Conservation (phyloP, 2,329 filamentous ascomycete genomes). For the Venturia asperata region DNA sequence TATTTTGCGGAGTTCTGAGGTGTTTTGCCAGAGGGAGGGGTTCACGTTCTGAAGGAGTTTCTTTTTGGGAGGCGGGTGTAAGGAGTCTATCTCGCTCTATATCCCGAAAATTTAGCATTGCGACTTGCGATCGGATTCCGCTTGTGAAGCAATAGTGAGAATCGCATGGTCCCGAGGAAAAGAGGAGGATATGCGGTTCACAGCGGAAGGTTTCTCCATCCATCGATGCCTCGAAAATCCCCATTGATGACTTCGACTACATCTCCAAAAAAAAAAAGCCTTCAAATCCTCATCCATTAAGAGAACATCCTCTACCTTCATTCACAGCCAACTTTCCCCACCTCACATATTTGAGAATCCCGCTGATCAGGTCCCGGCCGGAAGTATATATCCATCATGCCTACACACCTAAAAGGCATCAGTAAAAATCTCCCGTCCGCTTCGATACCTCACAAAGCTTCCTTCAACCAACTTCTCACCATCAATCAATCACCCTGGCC, state of each 20-base stretch:
- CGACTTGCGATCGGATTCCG: background rate
- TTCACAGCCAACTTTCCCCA: constrained; percentile 28
- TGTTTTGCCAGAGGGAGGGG: too few species aligned
- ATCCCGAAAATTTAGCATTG: background rate
- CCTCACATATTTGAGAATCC: constrained; percentile 31
- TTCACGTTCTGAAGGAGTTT: too few species aligned
- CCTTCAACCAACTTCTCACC: constrained; percentile 29
- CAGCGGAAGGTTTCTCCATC: too few species aligned
- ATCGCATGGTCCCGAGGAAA: too few species aligned
- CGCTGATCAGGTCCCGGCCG: constrained; percentile 33
- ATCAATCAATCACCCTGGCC: constrained; percentile 18
- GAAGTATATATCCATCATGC: constrained; percentile 39
- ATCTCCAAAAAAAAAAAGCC: too few species aligned
- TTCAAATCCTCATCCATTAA: background rate
- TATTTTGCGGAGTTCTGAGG: too few species aligned
- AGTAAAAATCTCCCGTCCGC: constrained; percentile 34
- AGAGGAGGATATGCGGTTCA: too few species aligned
- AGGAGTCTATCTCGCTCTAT: background rate
- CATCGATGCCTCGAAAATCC: too few species aligned
- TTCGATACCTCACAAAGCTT: constrained; percentile 32
- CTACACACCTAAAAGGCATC: constrained; percentile 34
- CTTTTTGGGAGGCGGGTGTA: too few species aligned
- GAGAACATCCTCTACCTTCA: too few species aligned
- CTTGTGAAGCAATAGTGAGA: too few species aligned
- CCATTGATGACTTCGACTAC: too few species aligned